Evolutionary conservation across 108 stramenopile species (phyloP).

Genomic region (Cyclotella cryptica): DNA sequence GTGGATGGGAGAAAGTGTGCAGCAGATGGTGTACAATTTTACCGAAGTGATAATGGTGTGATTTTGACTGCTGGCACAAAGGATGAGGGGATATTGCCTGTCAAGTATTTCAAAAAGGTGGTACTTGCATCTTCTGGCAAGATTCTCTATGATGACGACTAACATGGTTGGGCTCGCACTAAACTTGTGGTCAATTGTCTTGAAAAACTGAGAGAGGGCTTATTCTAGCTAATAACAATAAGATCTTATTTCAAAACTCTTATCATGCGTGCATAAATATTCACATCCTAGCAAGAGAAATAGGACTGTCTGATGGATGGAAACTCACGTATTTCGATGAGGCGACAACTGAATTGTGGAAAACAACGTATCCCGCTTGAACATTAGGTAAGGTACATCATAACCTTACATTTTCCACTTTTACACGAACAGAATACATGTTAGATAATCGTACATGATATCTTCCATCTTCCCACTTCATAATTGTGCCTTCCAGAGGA

Average conservation of each 20-base stretch:
- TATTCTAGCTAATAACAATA: too few species aligned
- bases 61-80: constrained; percentile 72
- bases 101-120: constrained; percentile 72
- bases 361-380: too few species aligned
- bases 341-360: too few species aligned
- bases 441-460: constrained; percentile 34
- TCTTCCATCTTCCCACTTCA: constrained; percentile 21
- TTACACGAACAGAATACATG: constrained; percentile 38
- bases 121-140: constrained; percentile 49
- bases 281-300: too few species aligned
- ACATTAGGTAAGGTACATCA: not conserved
- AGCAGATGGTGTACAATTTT: constrained; percentile 72
- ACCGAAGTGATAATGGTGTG: constrained; percentile 75
- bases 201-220: too few species aligned
- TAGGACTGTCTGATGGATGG: too few species aligned
- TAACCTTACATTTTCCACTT: constrained; percentile 36
- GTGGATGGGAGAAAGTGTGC: constrained; percentile 68
- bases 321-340: too few species aligned
- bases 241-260: too few species aligned
- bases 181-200: not conserved
- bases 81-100: constrained; percentile 68
- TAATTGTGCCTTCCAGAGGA: not conserved
- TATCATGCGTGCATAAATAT: too few species aligned
- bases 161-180: not conserved
- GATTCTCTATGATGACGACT: constrained; percentile 30